Base-by-base conservation (phyloP, 768 basidiomycete species). In the Cystoderma amianthinum region DNA sequence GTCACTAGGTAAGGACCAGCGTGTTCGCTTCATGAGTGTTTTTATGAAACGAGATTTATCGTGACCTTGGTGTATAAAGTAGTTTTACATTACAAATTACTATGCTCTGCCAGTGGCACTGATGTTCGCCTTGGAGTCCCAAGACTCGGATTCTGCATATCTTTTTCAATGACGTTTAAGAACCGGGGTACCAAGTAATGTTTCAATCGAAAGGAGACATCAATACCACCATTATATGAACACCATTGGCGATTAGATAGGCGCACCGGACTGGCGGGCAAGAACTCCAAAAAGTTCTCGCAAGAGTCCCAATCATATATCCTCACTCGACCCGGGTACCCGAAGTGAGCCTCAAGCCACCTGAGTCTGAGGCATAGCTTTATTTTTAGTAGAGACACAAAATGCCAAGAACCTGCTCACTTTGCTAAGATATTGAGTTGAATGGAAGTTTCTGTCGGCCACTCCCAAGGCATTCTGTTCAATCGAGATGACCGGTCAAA, bases 361-460 rank as follows among this genome's bases (percentile, higher is more conserved):
- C 10, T 9, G 28, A 30, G 15, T 30, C 28, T 30, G 28, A 9
- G 28, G n/a, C n/a, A n/a, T n/a, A n/a, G n/a, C n/a, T n/a, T n/a
- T n/a, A n/a, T n/a, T n/a, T n/a, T n/a, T n/a, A n/a, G n/a, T n/a
- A n/a, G n/a, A n/a, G n/a, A n/a, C n/a, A n/a, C n/a, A n/a, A n/a
- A n/a, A n/a, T n/a, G n/a, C n/a, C n/a, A n/a, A n/a, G n/a, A n/a
- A n/a, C n/a, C n/a, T n/a, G n/a, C n/a, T n/a, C n/a, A n/a, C n/a
- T n/a, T n/a, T n/a, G n/a, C n/a, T n/a, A 36, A 36, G 16, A 7
- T 36, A 36, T 17, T 36, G 34, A 36, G 12, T 36, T 36, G 34
- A 36, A 36, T 6, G n/a, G 34, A 6, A 19, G 16, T 9, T 17
- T 36, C 34, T n/a, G 34, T 7, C n/a, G 34, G 34, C 34, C 34